Evolutionary conservation across 176 grass and related monocot genomes (phyloP), one percentile per base, ranked within the genome.

Genomic region (Hordeum marinum): DNA sequence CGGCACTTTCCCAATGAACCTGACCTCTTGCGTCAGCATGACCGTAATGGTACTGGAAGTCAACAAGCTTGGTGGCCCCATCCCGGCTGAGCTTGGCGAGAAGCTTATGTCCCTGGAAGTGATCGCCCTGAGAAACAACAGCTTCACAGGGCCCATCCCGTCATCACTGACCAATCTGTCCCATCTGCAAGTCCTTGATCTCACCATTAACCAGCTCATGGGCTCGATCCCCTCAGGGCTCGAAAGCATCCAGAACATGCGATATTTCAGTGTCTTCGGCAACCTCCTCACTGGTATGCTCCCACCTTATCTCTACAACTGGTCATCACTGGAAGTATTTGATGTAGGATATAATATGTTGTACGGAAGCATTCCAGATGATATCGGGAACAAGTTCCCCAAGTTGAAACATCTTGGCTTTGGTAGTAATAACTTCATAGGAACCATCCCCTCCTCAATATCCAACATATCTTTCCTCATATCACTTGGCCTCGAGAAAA

Each of bases 401-500:
- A 37, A 37, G 5, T 1, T 37, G 1, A 37, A 37, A 1, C 0
- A 0, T 7, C 36, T 37, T 37, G 0, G 1, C 4, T 37, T 37
- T 0, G 6, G 6, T 37, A 1, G 1, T 37, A 37, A 37, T 7
- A 0, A 37, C 36, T 37, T 37, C 0, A 3, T 6, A 1, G 36
- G 36, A 1, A 37, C 36, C 4, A 37, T 37, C 36, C 36, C 36
- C 7, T 37, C 36, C 36, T 37, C 36, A 6, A 37, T 37, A 37
- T 37, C 36, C 1, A 37, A 37, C 1, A 0, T 37, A 7, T 37
- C 36, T 37, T 1, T 0, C 36, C 36, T 37, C 4, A 37, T 37
- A 37, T 0, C 7, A 37, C 6, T 7, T 1, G 6, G 36, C 6
- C 6, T 37, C 0, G 36, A 1, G 6, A 1, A 0, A 0, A 37